phyloP scores from a whole-genome alignment of 1,284 basidiomycete genomes.

The Trichosporon asahii region DNA sequence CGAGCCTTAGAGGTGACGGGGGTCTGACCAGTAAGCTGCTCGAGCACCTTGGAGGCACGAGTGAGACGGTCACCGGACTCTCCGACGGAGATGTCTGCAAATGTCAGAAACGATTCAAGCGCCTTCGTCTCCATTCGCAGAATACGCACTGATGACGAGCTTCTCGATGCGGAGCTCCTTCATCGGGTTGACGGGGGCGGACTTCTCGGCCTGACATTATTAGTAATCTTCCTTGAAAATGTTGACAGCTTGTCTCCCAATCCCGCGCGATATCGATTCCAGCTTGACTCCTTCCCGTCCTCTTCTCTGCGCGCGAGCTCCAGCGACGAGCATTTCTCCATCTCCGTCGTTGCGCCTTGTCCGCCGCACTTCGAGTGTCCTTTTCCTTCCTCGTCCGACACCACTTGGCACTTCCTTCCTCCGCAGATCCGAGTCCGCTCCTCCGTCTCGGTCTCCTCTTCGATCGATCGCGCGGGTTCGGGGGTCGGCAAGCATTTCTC shows the following conservation, averaged over 20 bases:
- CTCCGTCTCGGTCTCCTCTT: not conserved
- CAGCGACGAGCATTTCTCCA: not conserved
- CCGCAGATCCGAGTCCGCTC: not conserved
- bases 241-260: not conserved
- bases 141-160: conserved; percentile 92
- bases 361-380: not conserved
- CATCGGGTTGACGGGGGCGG: conserved; percentile 85
- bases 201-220: conserved; percentile 74
- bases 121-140: not conserved
- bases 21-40: conserved; percentile 99
- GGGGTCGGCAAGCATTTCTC: conserved; percentile 2
- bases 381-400: not conserved
- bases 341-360: not conserved
- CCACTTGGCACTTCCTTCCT: not conserved
- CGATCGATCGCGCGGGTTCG: not conserved
- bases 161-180: conserved; percentile 97
- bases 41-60: conserved; percentile 97
- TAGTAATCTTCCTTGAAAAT: not conserved
- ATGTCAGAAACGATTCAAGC: conserved; percentile 11
- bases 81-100: conserved; percentile 94
- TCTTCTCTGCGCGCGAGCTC: not conserved
- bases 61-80: conserved; percentile 99
- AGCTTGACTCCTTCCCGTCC: not conserved
- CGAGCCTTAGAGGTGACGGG: conserved; percentile 99
- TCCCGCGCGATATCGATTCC: not conserved